phyloP scores from a whole-genome alignment of 495 filamentous ascomycete genomes.

The Podospora sp. region DNA sequence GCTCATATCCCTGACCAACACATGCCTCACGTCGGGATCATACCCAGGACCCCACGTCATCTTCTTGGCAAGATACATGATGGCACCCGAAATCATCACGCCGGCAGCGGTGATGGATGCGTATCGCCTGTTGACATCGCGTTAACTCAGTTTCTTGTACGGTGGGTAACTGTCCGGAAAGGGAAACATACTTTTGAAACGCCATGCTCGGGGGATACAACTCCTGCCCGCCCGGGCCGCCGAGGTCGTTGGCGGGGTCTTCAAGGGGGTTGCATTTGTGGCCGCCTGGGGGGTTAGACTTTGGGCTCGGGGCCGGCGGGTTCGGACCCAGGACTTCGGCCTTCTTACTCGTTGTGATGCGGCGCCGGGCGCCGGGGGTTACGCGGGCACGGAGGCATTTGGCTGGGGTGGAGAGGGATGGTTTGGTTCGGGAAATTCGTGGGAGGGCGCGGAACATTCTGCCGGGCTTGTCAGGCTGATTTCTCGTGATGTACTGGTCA shows the following conservation, averaged over 20 bases:
- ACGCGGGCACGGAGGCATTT: not conserved
- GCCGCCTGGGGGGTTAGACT: not conserved
- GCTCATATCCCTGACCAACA: constrained; percentile 8
- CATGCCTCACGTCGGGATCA: not conserved
- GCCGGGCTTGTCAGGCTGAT: too few species aligned
- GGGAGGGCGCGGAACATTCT: not conserved
- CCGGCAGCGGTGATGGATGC: constrained; percentile 21
- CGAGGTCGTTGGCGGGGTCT: not conserved
- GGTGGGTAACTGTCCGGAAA: too few species aligned
- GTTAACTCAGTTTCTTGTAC: not conserved
- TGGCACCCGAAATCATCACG: constrained; percentile 13
- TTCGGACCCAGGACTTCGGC: not conserved
- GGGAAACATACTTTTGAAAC: constrained; percentile 3
- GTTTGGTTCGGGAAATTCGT: not conserved
- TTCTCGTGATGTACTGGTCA: too few species aligned
- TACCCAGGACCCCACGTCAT: constrained; percentile 1
- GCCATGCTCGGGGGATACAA: constrained; percentile 6
- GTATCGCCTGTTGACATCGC: constrained; percentile 8
- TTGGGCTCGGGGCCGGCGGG: not conserved
- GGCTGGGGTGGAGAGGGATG: not conserved
- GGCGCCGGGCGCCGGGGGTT: not conserved
- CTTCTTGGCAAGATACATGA: constrained; percentile 21
- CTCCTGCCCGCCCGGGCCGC: constrained; percentile 20
- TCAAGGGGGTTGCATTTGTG: not conserved
- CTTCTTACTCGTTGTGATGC: not conserved